These are phyloP conservation scores for Artemisia argyi DNA, from an alignment of 129 eudicot genomes.

Conservation along the genomic window DNA sequence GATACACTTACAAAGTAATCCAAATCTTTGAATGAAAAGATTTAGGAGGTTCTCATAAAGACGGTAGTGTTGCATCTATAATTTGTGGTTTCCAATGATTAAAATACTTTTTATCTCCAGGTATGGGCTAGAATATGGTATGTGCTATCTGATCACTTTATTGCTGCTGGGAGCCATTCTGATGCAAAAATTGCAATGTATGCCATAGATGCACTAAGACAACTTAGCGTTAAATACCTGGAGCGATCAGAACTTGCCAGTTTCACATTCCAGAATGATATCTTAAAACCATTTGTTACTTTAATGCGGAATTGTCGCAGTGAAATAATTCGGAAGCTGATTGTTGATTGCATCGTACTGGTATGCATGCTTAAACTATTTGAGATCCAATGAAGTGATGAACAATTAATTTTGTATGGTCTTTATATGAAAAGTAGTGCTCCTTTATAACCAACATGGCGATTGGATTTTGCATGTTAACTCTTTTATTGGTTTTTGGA, in stretches of 20 bases:
- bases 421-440: not conserved
- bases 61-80: constrained; percentile 3
- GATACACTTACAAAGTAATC: not conserved
- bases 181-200: constrained; percentile 94
- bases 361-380: constrained; percentile 46
- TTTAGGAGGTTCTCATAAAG: not conserved
- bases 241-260: constrained; percentile 91
- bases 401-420: not conserved
- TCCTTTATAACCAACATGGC: not conserved
- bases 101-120: constrained; percentile 32
- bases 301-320: constrained; percentile 68
- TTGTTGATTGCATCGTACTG: constrained; percentile 90
- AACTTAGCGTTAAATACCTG: constrained; percentile 86
- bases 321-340: constrained; percentile 69
- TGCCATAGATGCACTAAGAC: constrained; percentile 84
- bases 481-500: not conserved
- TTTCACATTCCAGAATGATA: constrained; percentile 93
- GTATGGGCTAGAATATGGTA: constrained; percentile 98
- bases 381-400: constrained; percentile 6
- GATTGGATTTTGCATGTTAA: not conserved
- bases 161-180: constrained; percentile 82
- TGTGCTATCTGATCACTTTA: constrained; percentile 76
- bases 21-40: constrained; percentile 6
- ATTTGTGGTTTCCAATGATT: constrained; percentile 8
- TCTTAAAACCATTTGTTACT: constrained; percentile 83